Conservation (phyloP, 163 green algal genomes). For the Chlamydomonas reinhardtii region DNA sequence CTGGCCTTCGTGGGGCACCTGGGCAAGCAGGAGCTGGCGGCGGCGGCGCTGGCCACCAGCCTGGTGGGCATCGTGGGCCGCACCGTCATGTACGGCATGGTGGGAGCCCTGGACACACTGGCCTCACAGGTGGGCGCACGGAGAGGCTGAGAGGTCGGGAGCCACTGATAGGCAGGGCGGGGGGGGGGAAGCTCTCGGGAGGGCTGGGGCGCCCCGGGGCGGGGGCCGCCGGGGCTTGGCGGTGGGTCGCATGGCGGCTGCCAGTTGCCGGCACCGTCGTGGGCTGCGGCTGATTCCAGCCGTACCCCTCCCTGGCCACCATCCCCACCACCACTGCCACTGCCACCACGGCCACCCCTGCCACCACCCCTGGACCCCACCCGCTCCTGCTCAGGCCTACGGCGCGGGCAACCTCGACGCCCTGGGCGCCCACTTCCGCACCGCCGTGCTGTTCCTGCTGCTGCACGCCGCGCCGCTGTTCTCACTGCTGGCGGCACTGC, state of each 20-base stretch:
- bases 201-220: too few relatives aligned
- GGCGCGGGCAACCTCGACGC: constrained; percentile 45
- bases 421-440: constrained; percentile 35
- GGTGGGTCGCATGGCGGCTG: too few relatives aligned
- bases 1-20: constrained; percentile 51
- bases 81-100: constrained; percentile 43
- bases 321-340: background rate
- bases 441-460: constrained; percentile 31
- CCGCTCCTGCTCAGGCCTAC: constrained; percentile 9
- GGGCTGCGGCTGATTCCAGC: too few relatives aligned
- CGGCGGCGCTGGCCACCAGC: constrained; percentile 37
- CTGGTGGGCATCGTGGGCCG: constrained; percentile 46
- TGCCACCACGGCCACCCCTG: too few relatives aligned
- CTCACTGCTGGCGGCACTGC: background rate
- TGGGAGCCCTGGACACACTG: constrained; percentile 49
- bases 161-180: too few relatives aligned
- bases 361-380: background rate
- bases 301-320: too few relatives aligned
- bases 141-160: too few relatives aligned
- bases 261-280: too few relatives aligned
- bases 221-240: too few relatives aligned
- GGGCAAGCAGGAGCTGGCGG: constrained; percentile 45
- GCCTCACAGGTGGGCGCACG: constrained; percentile 36
- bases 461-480: constrained; percentile 36
- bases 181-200: too few relatives aligned